phyloP scores from a whole-genome alignment of 2,329 filamentous ascomycete genomes.

The Tolypocladium nubicola region DNA sequence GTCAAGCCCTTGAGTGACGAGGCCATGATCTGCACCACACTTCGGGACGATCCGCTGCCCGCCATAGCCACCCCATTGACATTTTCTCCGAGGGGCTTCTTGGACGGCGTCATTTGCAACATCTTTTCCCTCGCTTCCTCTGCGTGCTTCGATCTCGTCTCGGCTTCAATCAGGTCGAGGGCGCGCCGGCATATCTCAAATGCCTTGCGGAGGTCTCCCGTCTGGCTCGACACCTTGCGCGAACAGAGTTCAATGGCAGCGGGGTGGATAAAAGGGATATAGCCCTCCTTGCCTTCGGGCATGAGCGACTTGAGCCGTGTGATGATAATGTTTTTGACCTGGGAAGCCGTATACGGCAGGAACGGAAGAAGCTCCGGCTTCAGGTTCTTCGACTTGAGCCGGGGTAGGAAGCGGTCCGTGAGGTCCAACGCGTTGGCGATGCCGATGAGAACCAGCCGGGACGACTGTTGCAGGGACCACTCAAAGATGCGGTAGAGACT shows the following conservation, averaged over 20 bases:
- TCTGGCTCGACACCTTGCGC: constrained; percentile 89
- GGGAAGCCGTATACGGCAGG: constrained; percentile 77
- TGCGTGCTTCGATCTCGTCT: constrained; percentile 66
- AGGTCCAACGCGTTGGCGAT: constrained; percentile 95
- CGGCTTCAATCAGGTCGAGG: constrained; percentile 78
- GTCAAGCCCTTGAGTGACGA: constrained; percentile 54
- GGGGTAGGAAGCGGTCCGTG: constrained; percentile 87
- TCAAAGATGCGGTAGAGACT: constrained; percentile 92
- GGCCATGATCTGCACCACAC: constrained; percentile 36
- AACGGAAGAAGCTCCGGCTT: constrained; percentile 87
- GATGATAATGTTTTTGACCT: constrained; percentile 82
- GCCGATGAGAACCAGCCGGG: constrained; percentile 73
- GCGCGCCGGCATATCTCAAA: constrained; percentile 89
- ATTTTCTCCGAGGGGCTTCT: constrained; percentile 72
- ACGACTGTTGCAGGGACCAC: constrained; percentile 78
- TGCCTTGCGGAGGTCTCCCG: constrained; percentile 85
- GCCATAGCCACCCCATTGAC: constrained; percentile 48
- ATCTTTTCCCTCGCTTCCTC: constrained; percentile 47
- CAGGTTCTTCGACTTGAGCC: constrained; percentile 83
- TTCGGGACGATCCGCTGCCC: constrained; percentile 21
- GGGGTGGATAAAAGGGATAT: constrained; percentile 83
- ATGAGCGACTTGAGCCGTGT: constrained; percentile 69
- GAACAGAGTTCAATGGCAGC: constrained; percentile 89
- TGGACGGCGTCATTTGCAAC: constrained; percentile 55
- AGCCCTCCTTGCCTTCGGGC: constrained; percentile 44